A percentile compares a stretch with the other conserved stretches of the same genome.
Conservation (phyloP, 2,329 filamentous ascomycete species). For the Penicillium sp. region DNA sequence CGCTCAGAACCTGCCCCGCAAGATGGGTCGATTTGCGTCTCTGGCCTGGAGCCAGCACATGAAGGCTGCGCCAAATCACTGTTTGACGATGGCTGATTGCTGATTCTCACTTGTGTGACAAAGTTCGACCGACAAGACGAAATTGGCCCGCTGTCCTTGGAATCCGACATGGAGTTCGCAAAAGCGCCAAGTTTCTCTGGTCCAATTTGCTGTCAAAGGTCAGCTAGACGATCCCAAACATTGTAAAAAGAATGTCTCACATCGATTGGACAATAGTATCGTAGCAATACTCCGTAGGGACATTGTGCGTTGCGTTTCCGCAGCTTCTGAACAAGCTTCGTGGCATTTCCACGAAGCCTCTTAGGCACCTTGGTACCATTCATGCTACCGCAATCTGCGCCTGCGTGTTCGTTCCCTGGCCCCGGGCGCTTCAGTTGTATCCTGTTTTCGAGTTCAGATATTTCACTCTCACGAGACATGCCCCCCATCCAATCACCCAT, state of each 20-base stretch:
- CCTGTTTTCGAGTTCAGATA: constrained; percentile 40
- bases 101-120: constrained; percentile 25
- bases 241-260: constrained; percentile 33
- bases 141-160: constrained; percentile 1
- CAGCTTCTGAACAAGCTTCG: constrained; percentile 62
- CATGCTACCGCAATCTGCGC: constrained; percentile 6
- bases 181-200: constrained; percentile 24
- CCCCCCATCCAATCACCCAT: constrained; percentile 78
- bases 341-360: constrained; percentile 59
- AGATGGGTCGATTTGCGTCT: background rate
- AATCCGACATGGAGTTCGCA: background rate
- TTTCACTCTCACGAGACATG: constrained; percentile 78
- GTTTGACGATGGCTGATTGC: constrained; percentile 13
- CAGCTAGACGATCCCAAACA: constrained; percentile 5
- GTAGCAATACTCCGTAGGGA: constrained; percentile 72
- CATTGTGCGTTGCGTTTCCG: constrained; percentile 70
- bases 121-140: constrained; percentile 21
- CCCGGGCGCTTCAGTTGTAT: constrained; percentile 8
- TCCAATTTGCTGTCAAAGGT: constrained; percentile 19
- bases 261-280: constrained; percentile 69
- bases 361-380: constrained; percentile 34
- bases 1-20: constrained; percentile 6
- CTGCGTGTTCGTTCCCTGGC: background rate
- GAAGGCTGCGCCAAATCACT: background rate
- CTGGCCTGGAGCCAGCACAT: background rate